Conservation (phyloP, 768 basidiomycete species). For the Boletales sp. region DNA sequence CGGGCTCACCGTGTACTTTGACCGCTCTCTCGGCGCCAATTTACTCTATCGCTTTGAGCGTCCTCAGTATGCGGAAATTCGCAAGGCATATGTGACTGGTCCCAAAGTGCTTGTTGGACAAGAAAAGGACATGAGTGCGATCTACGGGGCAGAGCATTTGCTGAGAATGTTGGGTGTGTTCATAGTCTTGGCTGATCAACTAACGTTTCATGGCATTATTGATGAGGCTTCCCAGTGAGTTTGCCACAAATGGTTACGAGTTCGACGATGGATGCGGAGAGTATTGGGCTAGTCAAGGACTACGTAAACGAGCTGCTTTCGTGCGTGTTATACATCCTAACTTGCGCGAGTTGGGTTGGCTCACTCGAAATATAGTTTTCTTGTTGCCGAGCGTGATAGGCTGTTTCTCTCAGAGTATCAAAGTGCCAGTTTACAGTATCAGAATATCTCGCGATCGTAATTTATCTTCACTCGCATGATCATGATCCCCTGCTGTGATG, state of each 20-base stretch:
- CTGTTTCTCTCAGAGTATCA: conserved; percentile 81
- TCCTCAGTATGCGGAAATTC: conserved; percentile 82
- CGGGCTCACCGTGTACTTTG: conserved; percentile 89
- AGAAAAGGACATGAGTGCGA: conserved; percentile 82
- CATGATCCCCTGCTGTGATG: not conserved
- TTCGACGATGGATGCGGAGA: conserved; percentile 89
- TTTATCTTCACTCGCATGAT: not conserved
- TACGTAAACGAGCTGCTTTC: conserved; percentile 85
- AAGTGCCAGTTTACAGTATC: conserved; percentile 70
- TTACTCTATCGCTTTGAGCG: conserved; percentile 94
- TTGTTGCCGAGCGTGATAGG: conserved; percentile 68
- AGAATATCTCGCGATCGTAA: conserved; percentile 77
- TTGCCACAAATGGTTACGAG: conserved; percentile 87
- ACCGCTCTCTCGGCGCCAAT: conserved; percentile 84
- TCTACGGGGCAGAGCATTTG: conserved; percentile 95
- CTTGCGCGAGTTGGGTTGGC: not conserved
- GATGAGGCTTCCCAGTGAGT: conserved; percentile 58
- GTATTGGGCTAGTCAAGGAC: conserved; percentile 76
- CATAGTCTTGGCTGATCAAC: not conserved
- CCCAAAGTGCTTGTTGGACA: conserved; percentile 60
- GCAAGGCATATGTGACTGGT: conserved; percentile 71
- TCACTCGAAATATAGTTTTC: conserved; percentile 50
- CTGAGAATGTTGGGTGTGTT: conserved; percentile 83
- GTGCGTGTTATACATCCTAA: conserved; percentile 41
- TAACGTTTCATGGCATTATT: not conserved